Percentiles rank a stretch among this genome's conserved stretches.
Conservation (phyloP, 495 filamentous ascomycete genomes). For the Penicillium argentinense region DNA sequence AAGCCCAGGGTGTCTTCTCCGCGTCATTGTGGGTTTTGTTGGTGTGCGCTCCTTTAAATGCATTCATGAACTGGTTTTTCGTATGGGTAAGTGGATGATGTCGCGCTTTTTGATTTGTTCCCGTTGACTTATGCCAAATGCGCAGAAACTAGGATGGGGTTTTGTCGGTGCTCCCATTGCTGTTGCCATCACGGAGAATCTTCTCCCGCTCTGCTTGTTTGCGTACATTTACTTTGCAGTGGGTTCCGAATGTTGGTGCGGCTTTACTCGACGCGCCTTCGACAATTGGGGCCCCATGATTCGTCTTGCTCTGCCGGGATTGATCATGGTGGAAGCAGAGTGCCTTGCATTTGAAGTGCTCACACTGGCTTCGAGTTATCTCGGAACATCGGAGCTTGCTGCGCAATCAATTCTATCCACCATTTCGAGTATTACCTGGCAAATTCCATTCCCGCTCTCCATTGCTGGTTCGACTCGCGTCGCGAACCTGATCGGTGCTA, state of each 20-base stretch:
- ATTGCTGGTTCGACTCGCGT: slow-evolving; percentile 65
- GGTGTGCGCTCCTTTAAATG: slow-evolving; percentile 70
- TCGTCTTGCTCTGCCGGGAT: slow-evolving; percentile 75
- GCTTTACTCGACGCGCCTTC: slow-evolving; percentile 67
- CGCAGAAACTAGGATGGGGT: slow-evolving; percentile 65
- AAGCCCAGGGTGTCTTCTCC: slow-evolving; percentile 72
- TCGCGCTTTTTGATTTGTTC: neutral
- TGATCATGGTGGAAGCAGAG: slow-evolving; percentile 92
- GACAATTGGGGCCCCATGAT: slow-evolving; percentile 88
- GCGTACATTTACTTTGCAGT: slow-evolving; percentile 63
- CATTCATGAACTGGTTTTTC: slow-evolving; percentile 71
- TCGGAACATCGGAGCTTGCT: slow-evolving; percentile 67
- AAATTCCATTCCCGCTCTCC: slow-evolving; percentile 65
- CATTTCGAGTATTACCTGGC: slow-evolving; percentile 59
- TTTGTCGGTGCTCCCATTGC: slow-evolving; percentile 85
- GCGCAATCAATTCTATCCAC: slow-evolving; percentile 67
- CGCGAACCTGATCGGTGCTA: slow-evolving; percentile 68
- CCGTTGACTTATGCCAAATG: slow-evolving; percentile 7
- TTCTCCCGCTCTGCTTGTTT: slow-evolving; percentile 75
- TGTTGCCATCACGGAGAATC: slow-evolving; percentile 75
- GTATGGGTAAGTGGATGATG: slow-evolving; percentile 56
- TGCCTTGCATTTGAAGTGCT: slow-evolving; percentile 82
- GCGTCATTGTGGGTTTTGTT: slow-evolving; percentile 66
- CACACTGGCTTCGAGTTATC: slow-evolving; percentile 68
- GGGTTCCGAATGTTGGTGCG: slow-evolving; percentile 74